phyloP scores from a whole-genome alignment of 148 eudicot species.

The Arbutus unedo region DNA sequence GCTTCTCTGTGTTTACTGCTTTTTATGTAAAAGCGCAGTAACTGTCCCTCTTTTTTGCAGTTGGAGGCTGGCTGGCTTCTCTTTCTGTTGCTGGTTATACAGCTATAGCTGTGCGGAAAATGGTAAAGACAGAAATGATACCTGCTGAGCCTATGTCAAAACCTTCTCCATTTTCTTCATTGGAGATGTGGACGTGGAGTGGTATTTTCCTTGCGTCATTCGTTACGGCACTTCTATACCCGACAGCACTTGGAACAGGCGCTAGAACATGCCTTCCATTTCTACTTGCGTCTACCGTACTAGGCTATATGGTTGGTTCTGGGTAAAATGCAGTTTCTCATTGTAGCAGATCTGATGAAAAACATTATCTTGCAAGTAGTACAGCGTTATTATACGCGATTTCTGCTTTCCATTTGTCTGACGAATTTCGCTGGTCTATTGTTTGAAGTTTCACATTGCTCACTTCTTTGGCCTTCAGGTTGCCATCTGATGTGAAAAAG shows the following conservation, averaged over 20 bases:
- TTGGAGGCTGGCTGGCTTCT: conserved; percentile 98
- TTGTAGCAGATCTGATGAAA: not conserved
- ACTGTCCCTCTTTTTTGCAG: conserved; percentile 38
- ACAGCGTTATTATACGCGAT: not conserved
- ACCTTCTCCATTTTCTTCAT: conserved; percentile 76
- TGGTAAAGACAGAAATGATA: conserved; percentile 86
- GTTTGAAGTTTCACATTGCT: conserved; percentile 2
- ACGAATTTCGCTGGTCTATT: not conserved
- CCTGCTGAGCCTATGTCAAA: conserved; percentile 95
- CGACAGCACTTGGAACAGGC: conserved; percentile 66
- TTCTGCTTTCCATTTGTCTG: not conserved
- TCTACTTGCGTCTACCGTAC: conserved; percentile 82
- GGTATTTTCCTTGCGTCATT: conserved; percentile 67
- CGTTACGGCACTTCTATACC: conserved; percentile 51
- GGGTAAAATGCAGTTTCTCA: conserved; percentile 46
- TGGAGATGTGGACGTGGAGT: conserved; percentile 72
- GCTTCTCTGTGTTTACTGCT: no score
- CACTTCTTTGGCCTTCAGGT: conserved; percentile 37
- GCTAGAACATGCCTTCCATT: conserved; percentile 94
- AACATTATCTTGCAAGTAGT: not conserved
- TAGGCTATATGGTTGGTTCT: conserved; percentile 92
- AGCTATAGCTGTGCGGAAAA: conserved; percentile 81
- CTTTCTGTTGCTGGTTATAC: conserved; percentile 84
- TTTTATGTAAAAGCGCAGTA: not conserved
- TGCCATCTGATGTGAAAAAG: conserved; percentile 72